Base-by-base conservation (phyloP, 176 grass and related monocot genomes). In the Triticum turgidum region DNA sequence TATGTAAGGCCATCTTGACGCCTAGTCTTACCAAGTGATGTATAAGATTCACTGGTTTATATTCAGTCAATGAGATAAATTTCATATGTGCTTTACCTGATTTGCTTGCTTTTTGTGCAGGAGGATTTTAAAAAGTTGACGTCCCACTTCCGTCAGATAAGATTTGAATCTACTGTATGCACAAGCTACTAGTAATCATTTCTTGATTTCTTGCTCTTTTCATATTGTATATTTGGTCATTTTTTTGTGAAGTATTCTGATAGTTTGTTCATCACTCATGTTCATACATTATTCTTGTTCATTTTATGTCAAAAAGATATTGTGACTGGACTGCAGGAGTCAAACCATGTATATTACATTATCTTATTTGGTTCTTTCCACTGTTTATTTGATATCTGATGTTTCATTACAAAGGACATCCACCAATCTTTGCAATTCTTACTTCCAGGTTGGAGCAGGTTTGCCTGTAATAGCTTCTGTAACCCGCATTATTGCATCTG, bases 91-190 rank as follows among this genome's bases (percentile, higher is more conserved):
- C 29, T 54, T 84, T 80, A 62, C 54, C 67, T 84, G 80, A 69
- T 79, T 58, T 61, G 38, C n/a, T 89, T 72, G n/a, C 42, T 91
- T 93, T 47, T 18, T n/a, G 24, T 86, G 73, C 88, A 97, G 94
- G 92, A 90, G 49, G 92, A 92, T 83, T 98, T 92, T 22, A 65
- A 95, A 65, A 95, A 92, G 88, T 82, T 98, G 77, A 85, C 81
- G 54, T 94, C 83, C 54, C 73, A 92, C 65, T 91, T 94, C 71
- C 89, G 96, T 11, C 69, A 77, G 30, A 91, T 98, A 87, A 88
- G 90, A 81, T 98, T 95, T 73, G 96, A 98, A 88, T 95, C 96
- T 87, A 98, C 96, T 73, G 96, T 95, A 94, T 89, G 91, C 52
- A 58, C 5, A n/a, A 82, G 84, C 25, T 61, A 15, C 33, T 21